phyloP scores from a whole-genome alignment of 805 yeast species.

The Wickerhamiella galacta region DNA sequence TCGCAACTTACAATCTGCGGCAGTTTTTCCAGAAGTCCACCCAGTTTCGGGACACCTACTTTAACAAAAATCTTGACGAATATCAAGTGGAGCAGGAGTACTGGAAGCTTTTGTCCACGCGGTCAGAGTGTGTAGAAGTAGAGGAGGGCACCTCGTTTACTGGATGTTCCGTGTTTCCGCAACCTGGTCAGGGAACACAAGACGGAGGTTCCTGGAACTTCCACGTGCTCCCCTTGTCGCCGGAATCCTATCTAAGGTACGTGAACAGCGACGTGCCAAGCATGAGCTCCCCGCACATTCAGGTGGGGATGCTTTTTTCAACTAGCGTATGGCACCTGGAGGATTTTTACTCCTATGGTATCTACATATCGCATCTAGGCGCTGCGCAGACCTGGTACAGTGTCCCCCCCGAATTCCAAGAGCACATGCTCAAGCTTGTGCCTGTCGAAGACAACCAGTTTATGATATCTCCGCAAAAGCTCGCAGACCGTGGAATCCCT shows the following conservation, averaged over 20 bases:
- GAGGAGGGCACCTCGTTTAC: conserved; percentile 4
- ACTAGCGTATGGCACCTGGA: conserved; percentile 88
- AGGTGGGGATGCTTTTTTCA: conserved; percentile 65
- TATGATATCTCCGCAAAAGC: conserved; percentile 40
- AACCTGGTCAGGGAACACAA: too few relatives aligned
- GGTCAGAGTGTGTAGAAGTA: conserved; percentile 3
- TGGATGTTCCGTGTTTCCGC: conserved; percentile 21
- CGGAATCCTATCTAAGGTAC: conserved; percentile 52
- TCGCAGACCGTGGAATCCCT: conserved; percentile 28
- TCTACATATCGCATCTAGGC: conserved; percentile 73
- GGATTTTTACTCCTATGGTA: conserved; percentile 68
- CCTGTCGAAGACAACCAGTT: conserved; percentile 36
- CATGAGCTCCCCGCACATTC: conserved; percentile 42
- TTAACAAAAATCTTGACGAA: neutral
- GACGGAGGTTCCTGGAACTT: too few relatives aligned
- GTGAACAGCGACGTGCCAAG: conserved; percentile 24
- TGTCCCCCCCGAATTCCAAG: conserved; percentile 47
- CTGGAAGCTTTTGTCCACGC: conserved; percentile 3
- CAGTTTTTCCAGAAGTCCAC: conserved; percentile 4
- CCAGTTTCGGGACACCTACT: conserved; percentile 1
- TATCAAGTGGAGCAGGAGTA: conserved; percentile 4
- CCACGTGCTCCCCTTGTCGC: conserved; percentile 50
- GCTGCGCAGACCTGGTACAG: conserved; percentile 77
- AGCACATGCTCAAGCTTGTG: conserved; percentile 40
- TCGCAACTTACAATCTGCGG: conserved; percentile 2